Base-by-base conservation (phyloP, 495 filamentous ascomycete genomes). In the Penicillium cosmopolitanum region DNA sequence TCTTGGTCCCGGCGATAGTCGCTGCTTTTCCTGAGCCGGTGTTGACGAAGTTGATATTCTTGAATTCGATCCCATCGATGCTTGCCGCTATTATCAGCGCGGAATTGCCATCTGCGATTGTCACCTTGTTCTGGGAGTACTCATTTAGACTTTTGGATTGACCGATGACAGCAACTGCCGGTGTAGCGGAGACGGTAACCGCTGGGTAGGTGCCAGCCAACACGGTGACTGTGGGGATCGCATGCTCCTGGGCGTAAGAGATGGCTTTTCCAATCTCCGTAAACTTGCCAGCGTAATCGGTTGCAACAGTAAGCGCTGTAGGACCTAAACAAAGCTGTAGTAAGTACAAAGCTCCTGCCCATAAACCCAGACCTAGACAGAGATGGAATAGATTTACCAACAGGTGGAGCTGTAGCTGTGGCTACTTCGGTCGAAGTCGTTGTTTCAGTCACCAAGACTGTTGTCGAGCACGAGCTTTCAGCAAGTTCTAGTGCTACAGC, bases 11-110 rank as follows among this genome's bases (percentile, higher is more conserved):
- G 25, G 16, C 51, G 7, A 63, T 33, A 2, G 15, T 46, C 12
- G 31, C 48, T 0, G 61, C 56, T 1, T 21, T 33, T 5, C 53
- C 50, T 2, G 53, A 16, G 18, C n/a, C 56, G 0, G 56, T 63
- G 21, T 53, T 56, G 16, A 63, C 34, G n/a, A 63, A 63, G 13
- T 63, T 53, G 52, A 63, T 34, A 7, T 63, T 63, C 38, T 42
- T 38, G 8, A 63, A 31, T 6, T 52, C 56, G 5, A 63, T 44
- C 1, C 56, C 56, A 23, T 21, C 56, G 3, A 59, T 21, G 34
- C 58, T 46, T 16, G 40, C 53, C 0, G 47, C 40, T 3, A 63
- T 40, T 4, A 28, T 43, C 11, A 63, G 56, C 2, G 61, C 56
- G 2, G 56, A 55, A 13, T 40, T 38, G 3, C 33, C 52, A 5